Evolutionary conservation across 225 moss, liverwort and hornwort species (phyloP).

Genomic region (Climacium dendroides): DNA sequence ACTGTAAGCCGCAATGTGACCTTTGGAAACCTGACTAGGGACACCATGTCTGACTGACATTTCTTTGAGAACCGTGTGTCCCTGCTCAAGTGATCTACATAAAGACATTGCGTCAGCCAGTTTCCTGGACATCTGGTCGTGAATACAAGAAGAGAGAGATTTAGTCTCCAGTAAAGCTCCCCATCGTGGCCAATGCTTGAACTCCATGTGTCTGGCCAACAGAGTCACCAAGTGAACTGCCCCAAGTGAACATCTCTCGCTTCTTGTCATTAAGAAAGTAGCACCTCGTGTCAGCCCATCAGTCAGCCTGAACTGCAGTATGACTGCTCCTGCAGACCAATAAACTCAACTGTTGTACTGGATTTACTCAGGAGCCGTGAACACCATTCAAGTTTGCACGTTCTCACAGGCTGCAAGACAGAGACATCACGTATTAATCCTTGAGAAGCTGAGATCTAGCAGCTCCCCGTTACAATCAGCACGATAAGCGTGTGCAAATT

Average conservation of each 20-base stretch:
- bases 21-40: constrained; percentile 18
- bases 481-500: neutral
- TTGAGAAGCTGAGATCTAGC: constrained; percentile 16
- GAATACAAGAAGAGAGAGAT: neutral
- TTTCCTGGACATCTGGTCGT: neutral
- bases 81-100: neutral
- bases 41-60: constrained; percentile 11
- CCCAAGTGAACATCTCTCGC: constrained; percentile 5
- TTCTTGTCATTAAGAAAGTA: constrained; percentile 15
- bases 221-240: constrained; percentile 2
- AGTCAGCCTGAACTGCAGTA: constrained; percentile 13
- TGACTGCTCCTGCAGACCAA: constrained; percentile 1
- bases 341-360: constrained; percentile 12
- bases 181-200: neutral
- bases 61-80: neutral
- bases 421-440: constrained; percentile 11
- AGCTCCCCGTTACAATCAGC: constrained; percentile 1
- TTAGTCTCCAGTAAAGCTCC: neutral
- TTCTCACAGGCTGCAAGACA: constrained; percentile 9
- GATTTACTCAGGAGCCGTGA: constrained; percentile 2
- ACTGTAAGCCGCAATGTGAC: neutral
- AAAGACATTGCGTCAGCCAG: neutral
- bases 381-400: constrained; percentile 13
- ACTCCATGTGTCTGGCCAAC: neutral
- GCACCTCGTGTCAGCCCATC: constrained; percentile 5